A percentile compares a stretch with the other conserved stretches of the same genome.
Evolutionary conservation across 1,284 basidiomycete species (phyloP).

Genomic region (Meira nashicola): DNA sequence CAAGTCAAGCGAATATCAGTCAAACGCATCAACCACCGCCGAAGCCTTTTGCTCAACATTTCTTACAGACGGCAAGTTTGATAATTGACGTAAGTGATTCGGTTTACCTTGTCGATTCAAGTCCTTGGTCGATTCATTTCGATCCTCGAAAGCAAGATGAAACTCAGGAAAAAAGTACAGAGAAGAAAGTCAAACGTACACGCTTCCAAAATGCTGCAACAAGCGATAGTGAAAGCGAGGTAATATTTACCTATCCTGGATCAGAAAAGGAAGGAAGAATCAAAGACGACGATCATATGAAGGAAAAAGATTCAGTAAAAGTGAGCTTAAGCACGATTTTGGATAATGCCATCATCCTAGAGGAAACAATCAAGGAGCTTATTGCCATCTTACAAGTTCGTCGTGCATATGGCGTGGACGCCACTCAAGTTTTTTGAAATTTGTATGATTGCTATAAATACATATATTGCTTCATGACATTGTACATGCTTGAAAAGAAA

Average conservation of each 20-base stretch:
- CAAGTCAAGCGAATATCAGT: too few species aligned
- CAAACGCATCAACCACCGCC: conserved; percentile 5
- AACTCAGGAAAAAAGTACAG: conserved; percentile 1
- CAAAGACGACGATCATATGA: conserved; percentile 17
- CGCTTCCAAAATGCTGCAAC: conserved; percentile 7
- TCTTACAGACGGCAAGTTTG: conserved; percentile 71
- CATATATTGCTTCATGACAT: too few species aligned
- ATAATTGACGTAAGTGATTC: conserved; percentile 56
- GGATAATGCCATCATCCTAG: conserved; percentile 90
- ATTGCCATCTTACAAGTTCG: conserved; percentile 80
- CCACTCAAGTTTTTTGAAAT: not conserved
- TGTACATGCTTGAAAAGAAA: too few species aligned
- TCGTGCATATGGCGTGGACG: conserved; percentile 77
- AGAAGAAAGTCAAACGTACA: conserved; percentile 19
- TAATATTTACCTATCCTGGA: conserved; percentile 9
- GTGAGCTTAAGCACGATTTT: conserved; percentile 63
- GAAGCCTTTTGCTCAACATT: conserved; percentile 76
- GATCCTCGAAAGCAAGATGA: conserved; percentile 14
- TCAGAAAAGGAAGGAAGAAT: not conserved
- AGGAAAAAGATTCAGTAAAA: conserved; percentile 58
- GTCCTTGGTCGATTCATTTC: not conserved
- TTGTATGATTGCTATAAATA: not conserved
- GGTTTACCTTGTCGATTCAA: not conserved
- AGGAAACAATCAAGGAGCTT: conserved; percentile 92
- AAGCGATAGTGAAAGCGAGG: conserved; percentile 6